Conservation (phyloP, 2,329 filamentous ascomycete species). For the Pseudogymnoascus pannorum region DNA sequence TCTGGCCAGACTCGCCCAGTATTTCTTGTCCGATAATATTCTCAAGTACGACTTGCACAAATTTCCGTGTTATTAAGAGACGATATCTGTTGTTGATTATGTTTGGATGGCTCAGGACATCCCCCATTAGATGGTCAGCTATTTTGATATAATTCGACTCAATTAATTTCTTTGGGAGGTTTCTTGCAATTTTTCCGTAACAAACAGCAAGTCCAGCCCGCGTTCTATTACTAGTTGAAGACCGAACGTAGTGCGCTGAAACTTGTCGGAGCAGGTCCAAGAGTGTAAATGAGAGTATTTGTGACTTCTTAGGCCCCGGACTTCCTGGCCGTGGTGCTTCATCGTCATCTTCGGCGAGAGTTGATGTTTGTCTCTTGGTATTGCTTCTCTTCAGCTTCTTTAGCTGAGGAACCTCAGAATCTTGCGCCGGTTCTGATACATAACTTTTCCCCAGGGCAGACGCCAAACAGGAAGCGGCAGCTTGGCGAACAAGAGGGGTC, state of each 20-base stretch:
- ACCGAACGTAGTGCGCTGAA: conserved; percentile 70
- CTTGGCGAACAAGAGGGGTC: conserved; percentile 69
- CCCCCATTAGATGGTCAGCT: conserved; percentile 69
- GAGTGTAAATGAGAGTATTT: conserved; percentile 67
- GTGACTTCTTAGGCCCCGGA: conserved; percentile 64
- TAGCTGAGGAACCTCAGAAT: conserved; percentile 47
- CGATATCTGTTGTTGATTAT: conserved; percentile 83
- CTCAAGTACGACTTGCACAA: conserved; percentile 75
- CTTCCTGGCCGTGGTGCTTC: conserved; percentile 61
- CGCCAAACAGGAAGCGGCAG: conserved; percentile 78
- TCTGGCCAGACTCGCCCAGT: conserved; percentile 81
- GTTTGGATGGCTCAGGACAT: conserved; percentile 68
- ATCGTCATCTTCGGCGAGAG: conserved; percentile 66
- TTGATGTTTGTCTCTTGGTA: conserved; percentile 41
- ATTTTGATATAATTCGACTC: conserved; percentile 78
- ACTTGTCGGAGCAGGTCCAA: conserved; percentile 71
- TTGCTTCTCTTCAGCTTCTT: conserved; percentile 69
- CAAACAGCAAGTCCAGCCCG: conserved; percentile 80
- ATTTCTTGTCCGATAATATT: conserved; percentile 74
- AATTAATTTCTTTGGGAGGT: conserved; percentile 73
- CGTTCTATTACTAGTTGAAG: conserved; percentile 70
- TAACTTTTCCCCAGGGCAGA: conserved; percentile 77
- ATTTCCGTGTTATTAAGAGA: conserved; percentile 74
- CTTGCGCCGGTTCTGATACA: conserved; percentile 49
- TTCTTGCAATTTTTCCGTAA: conserved; percentile 73